A percentile compares a stretch with the other conserved stretches of the same genome.
These are phyloP conservation scores for Millerozyma miso DNA, from an alignment of 805 yeast species.

Conservation along the genomic window DNA sequence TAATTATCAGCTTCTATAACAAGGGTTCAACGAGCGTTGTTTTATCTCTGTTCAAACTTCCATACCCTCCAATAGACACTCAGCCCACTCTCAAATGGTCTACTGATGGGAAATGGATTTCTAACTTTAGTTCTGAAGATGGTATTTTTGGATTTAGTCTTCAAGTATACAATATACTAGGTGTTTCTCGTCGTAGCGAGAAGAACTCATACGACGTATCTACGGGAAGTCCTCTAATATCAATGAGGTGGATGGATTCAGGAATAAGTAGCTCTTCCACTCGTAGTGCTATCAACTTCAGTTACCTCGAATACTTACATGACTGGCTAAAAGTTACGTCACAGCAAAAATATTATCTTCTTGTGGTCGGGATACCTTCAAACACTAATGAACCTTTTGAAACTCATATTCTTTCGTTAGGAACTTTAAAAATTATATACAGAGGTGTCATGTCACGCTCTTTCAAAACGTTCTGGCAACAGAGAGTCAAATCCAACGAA, in stretches of 20 bases:
- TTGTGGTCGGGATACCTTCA: background rate
- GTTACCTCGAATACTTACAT: constrained; percentile 3
- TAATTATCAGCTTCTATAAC: constrained; percentile 28
- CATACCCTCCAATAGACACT: constrained; percentile 6
- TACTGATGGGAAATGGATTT: constrained; percentile 30
- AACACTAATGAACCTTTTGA: background rate
- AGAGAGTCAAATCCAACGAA: background rate
- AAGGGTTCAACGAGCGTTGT: constrained; percentile 28
- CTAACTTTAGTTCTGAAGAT: constrained; percentile 19
- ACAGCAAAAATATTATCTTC: background rate
- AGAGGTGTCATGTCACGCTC: background rate
- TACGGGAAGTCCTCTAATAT: constrained; percentile 11
- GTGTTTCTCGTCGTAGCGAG: constrained; percentile 12
- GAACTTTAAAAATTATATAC: background rate
- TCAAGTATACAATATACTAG: constrained; percentile 23
- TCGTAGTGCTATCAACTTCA: constrained; percentile 2
- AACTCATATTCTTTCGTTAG: background rate
- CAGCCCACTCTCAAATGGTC: constrained; percentile 26
- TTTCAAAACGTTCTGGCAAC: background rate
- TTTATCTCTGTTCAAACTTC: constrained; percentile 17
- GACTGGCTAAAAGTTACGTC: background rate
- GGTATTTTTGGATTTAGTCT: constrained; percentile 25
- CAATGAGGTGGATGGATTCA: constrained; percentile 12
- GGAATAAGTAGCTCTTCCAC: constrained; percentile 9
- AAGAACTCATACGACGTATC: constrained; percentile 2